A percentile compares a stretch with the other conserved stretches of the same genome.
Conservation (phyloP, 2,329 filamentous ascomycete species). For the Lasiodiplodia gonubiensis region DNA sequence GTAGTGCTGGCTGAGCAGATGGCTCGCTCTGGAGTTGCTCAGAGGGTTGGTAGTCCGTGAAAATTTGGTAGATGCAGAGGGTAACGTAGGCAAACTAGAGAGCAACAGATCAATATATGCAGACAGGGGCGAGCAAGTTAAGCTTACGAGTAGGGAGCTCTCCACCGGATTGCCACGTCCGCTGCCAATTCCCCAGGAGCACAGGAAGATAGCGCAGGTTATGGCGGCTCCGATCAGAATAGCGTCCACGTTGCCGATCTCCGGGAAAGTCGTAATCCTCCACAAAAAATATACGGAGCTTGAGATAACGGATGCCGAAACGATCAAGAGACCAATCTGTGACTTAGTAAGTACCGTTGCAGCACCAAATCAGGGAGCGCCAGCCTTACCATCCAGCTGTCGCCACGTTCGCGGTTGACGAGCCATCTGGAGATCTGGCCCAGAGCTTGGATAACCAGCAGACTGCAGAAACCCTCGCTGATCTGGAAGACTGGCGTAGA, state of each 20-base stretch:
- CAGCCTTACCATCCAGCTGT: slow-evolving; percentile 88
- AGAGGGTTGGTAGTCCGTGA: slow-evolving; percentile 94
- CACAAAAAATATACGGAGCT: slow-evolving; percentile 96
- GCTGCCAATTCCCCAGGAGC: slow-evolving; percentile 91
- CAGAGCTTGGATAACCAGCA: slow-evolving; percentile 92
- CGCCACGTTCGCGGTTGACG: slow-evolving; percentile 89
- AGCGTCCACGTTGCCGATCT: slow-evolving; percentile 89
- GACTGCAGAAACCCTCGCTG: slow-evolving; percentile 92
- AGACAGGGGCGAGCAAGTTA: no score
- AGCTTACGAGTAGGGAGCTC: slow-evolving; percentile 74
- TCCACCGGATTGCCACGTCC: slow-evolving; percentile 94
- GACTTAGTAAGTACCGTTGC: slow-evolving; percentile 42
- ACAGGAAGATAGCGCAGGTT: slow-evolving; percentile 89
- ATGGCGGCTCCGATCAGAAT: slow-evolving; percentile 91
- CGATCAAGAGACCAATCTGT: slow-evolving; percentile 83
- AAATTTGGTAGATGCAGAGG: slow-evolving; percentile 99
- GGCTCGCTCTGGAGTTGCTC: slow-evolving; percentile 61
- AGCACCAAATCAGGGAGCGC: neutral
- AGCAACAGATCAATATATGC: slow-evolving; percentile 28
- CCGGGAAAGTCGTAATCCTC: slow-evolving; percentile 91
- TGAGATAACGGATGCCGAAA: slow-evolving; percentile 89
- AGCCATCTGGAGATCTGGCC: slow-evolving; percentile 95
- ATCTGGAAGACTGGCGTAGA: slow-evolving; percentile 95
- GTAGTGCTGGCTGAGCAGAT: slow-evolving; percentile 80
- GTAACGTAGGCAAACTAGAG: slow-evolving; percentile 86